Conservation (phyloP, 1,284 basidiomycete genomes). For the Melampsora americana region DNA sequence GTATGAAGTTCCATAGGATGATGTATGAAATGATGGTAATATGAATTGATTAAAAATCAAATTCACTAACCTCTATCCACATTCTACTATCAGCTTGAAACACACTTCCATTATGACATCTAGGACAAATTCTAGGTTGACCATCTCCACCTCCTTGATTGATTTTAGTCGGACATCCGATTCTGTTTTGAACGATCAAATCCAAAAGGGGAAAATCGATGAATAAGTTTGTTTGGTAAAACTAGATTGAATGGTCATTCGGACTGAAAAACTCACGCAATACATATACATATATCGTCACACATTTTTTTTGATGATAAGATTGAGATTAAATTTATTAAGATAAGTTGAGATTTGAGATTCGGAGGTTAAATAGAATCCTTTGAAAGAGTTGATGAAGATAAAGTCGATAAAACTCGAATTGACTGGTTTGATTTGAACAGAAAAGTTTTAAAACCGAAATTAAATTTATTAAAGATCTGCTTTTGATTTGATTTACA, state of each 20-base stretch:
- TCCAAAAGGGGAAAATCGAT: neutral
- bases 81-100: constrained; percentile 11
- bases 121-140: constrained; percentile 27
- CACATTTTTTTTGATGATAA: neutral
- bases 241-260: neutral
- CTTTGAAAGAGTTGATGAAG: too few species aligned
- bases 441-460: too few species aligned
- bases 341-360: too few species aligned
- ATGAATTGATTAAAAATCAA: too few species aligned
- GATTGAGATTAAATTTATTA: too few species aligned
- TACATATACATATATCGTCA: constrained; percentile 20
- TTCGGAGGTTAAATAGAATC: too few species aligned
- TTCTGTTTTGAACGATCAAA: neutral
- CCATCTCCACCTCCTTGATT: neutral
- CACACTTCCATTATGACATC: constrained; percentile 29
- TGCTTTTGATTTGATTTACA: too few species aligned
- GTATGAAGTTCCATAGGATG: too few species aligned
- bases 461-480: too few species aligned
- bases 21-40: too few species aligned
- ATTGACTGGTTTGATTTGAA: too few species aligned
- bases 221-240: neutral
- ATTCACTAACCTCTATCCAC: constrained; percentile 35
- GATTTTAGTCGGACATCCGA: constrained; percentile 37
- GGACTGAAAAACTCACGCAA: constrained; percentile 19
- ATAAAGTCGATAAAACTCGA: too few species aligned